Evolutionary conservation across 768 basidiomycete species (phyloP), one percentile per base, ranked within the genome.

Genomic region (Lentinula sp.): DNA sequence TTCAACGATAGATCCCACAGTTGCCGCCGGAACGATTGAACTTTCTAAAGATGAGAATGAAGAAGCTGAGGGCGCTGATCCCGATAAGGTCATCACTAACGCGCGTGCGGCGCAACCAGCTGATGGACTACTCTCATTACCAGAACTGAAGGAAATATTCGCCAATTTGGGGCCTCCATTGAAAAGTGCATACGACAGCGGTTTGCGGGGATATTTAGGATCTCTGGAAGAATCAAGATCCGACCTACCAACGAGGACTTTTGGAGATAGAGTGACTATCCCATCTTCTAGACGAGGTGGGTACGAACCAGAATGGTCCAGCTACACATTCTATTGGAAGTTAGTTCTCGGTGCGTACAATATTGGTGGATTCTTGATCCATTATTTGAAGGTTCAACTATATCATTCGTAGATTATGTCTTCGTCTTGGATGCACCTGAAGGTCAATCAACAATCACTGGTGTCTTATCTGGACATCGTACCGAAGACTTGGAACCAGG

Each of bases 311-410:
- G 81, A 84, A 70, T 98, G 87, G 77, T 95, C 95, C 40, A 91
- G 88, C 69, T 96, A 88, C 68, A 93, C 95, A 0, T 84, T 91
- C 71, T 87, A 87, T 67, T 95, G 93, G 92, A 84, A 89, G 67
- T 74, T 88, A 8, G 88, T 89, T 3, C 70, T 95, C 69, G 93
- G 93, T 89, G 65, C 62, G 76, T 69, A 9, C 7, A 18, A 21
- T 10, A 43, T 18, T 18, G 10, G 40, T 11, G 32, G 15, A 58
- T 39, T 39, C 10, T 54, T 11, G 13, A 7, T 39, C 13, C 37
- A 39, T 13, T 13, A 39, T 39, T 39, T 39, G 58, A 50, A 5
- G 28, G n/a, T 32, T 21, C 51, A 35, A 46, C 61, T 63, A 42
- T 34, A 64, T 59, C n/a, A 52, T 35, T 8, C 37, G 49, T 64